A percentile compares a stretch with the other conserved stretches of the same genome.
Evolutionary conservation across 2,329 filamentous ascomycete species (phyloP).

Genomic region (Erysiphe pulchra): DNA sequence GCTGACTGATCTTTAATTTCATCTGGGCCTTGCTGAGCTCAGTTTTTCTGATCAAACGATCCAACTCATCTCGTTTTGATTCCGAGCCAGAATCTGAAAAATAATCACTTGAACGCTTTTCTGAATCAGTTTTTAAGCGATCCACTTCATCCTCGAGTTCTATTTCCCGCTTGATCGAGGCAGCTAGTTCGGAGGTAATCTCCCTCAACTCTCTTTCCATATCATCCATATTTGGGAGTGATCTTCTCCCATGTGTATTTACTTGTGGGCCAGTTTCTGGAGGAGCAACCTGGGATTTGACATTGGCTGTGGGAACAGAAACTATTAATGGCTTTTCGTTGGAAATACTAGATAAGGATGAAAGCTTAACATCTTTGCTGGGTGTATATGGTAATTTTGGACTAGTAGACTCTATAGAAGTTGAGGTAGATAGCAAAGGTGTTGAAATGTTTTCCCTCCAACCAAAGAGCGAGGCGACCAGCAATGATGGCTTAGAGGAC

Average conservation of each 20-base stretch:
- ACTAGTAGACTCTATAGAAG: not conserved
- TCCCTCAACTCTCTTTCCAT: constrained; percentile 86
- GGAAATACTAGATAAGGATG: constrained; percentile 4
- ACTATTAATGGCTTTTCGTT: constrained; percentile 15
- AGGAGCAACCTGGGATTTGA: constrained; percentile 17
- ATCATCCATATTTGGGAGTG: constrained; percentile 42
- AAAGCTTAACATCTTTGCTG: not conserved
- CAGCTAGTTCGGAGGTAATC: constrained; percentile 76
- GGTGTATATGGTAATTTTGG: not conserved
- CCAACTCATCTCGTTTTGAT: constrained; percentile 42
- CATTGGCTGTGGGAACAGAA: constrained; percentile 14
- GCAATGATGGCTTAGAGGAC: constrained; percentile 22
- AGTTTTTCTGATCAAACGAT: constrained; percentile 54
- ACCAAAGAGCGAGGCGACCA: constrained; percentile 41
- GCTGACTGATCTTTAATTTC: constrained; percentile 61
- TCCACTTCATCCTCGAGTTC: constrained; percentile 90
- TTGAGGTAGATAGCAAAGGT: constrained; percentile 30
- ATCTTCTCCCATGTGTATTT: constrained; percentile 13
- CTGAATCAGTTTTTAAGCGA: constrained; percentile 51
- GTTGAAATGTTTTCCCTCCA: constrained; percentile 32
- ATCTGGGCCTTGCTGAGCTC: constrained; percentile 83
- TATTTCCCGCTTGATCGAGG: constrained; percentile 85
- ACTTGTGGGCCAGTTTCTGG: constrained; percentile 10
- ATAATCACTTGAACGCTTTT: constrained; percentile 76
- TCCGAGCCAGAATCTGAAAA: constrained; percentile 85